Percentiles rank a stretch among this genome's conserved stretches.
phyloP scores from a whole-genome alignment of 2,329 filamentous ascomycete species.

The Ceratocystis variospora region DNA sequence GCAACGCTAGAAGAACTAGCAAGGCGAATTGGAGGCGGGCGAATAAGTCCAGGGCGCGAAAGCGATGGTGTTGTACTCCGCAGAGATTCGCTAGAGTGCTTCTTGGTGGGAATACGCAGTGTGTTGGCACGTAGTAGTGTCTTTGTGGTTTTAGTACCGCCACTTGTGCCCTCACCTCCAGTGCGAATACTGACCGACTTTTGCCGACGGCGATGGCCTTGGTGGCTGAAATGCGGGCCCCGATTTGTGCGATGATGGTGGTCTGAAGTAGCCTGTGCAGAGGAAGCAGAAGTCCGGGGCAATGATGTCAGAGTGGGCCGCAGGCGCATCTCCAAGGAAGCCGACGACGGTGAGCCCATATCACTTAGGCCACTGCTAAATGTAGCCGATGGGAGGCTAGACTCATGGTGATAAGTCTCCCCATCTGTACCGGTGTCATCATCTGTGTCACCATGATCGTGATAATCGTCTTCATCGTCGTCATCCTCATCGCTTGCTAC shows the following conservation, averaged over 20 bases:
- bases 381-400: conserved; percentile 21
- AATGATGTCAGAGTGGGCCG: conserved; percentile 60
- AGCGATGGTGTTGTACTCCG: conserved; percentile 26
- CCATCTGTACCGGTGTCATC: conserved; percentile 8
- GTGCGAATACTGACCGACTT: conserved; percentile 39
- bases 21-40: conserved; percentile 19
- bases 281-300: neutral
- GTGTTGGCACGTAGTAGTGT: conserved; percentile 30
- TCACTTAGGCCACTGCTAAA: conserved; percentile 17
- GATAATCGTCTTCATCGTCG: conserved; percentile 38
- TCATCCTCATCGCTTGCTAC: conserved; percentile 23
- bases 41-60: conserved; percentile 22
- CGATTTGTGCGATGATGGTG: conserved; percentile 1
- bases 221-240: conserved; percentile 5
- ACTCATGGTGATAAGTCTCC: conserved; percentile 18
- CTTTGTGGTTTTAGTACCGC: neutral
- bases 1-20: neutral
- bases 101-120: conserved; percentile 34
- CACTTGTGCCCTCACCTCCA: conserved; percentile 28
- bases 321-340: conserved; percentile 56
- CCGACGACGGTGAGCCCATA: conserved; percentile 27
- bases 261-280: conserved; percentile 10
- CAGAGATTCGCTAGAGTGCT: conserved; percentile 44
- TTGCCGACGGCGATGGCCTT: conserved; percentile 22
- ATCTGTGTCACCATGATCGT: conserved; percentile 26